These are phyloP conservation scores for Phytopythium helicoides DNA, from an alignment of 352 stramenopile species.

Conservation along the genomic window DNA sequence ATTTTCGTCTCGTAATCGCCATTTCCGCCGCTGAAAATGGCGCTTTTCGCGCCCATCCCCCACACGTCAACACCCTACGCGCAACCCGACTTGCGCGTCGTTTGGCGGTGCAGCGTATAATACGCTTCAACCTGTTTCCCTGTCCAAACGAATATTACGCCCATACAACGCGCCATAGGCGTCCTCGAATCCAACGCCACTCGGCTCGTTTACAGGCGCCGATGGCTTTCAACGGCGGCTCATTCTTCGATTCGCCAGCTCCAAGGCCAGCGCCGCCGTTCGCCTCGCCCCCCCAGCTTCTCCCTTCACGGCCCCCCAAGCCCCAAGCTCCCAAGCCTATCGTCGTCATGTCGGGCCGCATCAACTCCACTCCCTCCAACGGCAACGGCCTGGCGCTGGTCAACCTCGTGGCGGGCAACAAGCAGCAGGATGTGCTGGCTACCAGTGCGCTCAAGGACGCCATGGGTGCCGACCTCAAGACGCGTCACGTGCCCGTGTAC, in stretches of 20 bases:
- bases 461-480: conserved; percentile 72
- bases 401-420: conserved; percentile 13
- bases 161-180: not conserved
- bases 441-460: conserved; percentile 78
- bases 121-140: not conserved
- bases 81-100: conserved; percentile 8
- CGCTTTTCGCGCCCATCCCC: conserved; percentile 1
- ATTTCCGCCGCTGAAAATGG: not conserved
- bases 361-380: conserved; percentile 2
- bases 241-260: conserved; percentile 47
- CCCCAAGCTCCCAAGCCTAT: not conserved
- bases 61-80: conserved; percentile 15
- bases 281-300: conserved; percentile 11
- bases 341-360: conserved; percentile 13
- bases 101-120: conserved; percentile 6
- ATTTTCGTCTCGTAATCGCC: not conserved
- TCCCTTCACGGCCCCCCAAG: conserved; percentile 1
- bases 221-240: conserved; percentile 1
- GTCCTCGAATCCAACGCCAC: conserved; percentile 19
- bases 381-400: conserved; percentile 25
- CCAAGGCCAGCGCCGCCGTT: conserved; percentile 7
- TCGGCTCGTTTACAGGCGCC: not conserved
- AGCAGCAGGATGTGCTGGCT: conserved; percentile 34
- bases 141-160: too few species aligned
- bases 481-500: conserved; percentile 58